These are phyloP conservation scores for Helicostylum pulchrum DNA, from an alignment of 192 early-diverging fungal genomes.

Conservation along the genomic window DNA sequence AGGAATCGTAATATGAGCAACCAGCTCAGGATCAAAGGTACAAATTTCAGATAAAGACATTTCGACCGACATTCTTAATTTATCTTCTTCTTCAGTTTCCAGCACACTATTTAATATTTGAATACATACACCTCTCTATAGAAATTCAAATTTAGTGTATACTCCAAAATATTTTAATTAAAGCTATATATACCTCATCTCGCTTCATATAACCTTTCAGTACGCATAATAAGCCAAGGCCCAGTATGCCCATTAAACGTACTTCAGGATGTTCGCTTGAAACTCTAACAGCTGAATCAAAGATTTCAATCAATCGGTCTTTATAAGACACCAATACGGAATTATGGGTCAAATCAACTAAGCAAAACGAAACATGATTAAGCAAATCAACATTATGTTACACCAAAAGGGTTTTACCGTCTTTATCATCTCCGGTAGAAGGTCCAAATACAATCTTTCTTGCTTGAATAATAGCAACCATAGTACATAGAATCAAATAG, in stretches of 20 bases:
- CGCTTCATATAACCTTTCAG: conserved; percentile 52
- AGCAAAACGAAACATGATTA: background rate
- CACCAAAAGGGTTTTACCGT: too few relatives aligned
- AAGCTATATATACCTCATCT: conserved; percentile 44
- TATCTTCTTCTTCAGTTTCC: conserved; percentile 43
- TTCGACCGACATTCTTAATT: conserved; percentile 39
- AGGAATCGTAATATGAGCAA: conserved; percentile 53
- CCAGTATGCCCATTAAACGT: conserved; percentile 67
- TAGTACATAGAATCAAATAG: conserved; percentile 13
- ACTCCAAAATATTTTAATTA: too few relatives aligned
- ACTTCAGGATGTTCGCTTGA: conserved; percentile 74
- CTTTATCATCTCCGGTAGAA: background rate
- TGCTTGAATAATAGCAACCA: conserved; percentile 11
- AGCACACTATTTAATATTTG: conserved; percentile 50
- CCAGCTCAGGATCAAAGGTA: conserved; percentile 34
- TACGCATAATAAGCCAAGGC: conserved; percentile 62
- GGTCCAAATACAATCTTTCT: conserved; percentile 7
- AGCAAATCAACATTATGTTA: too few relatives aligned
- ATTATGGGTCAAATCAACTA: conserved; percentile 48
- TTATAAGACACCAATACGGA: conserved; percentile 69
- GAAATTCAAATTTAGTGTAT: too few relatives aligned
- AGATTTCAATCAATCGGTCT: conserved; percentile 69
- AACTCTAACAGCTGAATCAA: conserved; percentile 58
- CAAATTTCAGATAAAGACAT: conserved; percentile 28
- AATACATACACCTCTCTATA: conserved; percentile 41